Evolutionary conservation across 495 filamentous ascomycete species (phyloP).

Genomic region (Hypoxylon crocopeplum): DNA sequence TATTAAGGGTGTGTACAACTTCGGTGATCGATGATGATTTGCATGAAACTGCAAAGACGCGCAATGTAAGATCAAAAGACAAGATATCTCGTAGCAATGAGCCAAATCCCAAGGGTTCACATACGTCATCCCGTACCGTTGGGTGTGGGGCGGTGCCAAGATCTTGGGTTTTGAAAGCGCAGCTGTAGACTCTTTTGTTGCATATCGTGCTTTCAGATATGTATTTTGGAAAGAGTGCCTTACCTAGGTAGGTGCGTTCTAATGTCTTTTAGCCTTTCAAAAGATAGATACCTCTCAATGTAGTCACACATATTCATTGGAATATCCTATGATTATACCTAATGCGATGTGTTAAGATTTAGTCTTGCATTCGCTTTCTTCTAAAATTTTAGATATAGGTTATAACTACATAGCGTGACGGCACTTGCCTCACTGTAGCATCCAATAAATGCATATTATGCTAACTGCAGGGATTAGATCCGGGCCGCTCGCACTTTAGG

Average conservation of each 20-base stretch:
- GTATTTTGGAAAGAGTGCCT: too few relatives aligned
- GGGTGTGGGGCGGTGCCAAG: conserved; percentile 3
- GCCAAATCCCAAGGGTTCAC: not conserved
- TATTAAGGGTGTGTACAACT: too few relatives aligned
- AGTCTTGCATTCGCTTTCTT: not conserved
- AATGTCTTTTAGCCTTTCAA: not conserved
- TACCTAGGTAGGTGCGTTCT: not conserved
- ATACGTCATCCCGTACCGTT: conserved; percentile 30
- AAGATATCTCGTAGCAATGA: conserved; percentile 13
- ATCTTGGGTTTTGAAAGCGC: conserved; percentile 4
- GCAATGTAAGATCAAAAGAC: conserved; percentile 8
- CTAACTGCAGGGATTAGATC: conserved; percentile 4
- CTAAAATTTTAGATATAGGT: too few relatives aligned
- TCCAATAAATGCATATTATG: conserved; percentile 4
- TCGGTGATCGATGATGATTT: not conserved
- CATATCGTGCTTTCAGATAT: not conserved
- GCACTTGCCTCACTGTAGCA: too few relatives aligned
- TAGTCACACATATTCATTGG: too few relatives aligned
- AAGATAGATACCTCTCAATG: too few relatives aligned
- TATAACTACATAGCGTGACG: too few relatives aligned
- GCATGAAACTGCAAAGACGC: conserved; percentile 8
- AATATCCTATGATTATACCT: not conserved
- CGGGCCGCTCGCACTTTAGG: conserved; percentile 6
- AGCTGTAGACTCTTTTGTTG: not conserved
- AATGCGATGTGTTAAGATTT: too few relatives aligned